Percentiles rank a stretch among this genome's conserved stretches.
These are phyloP conservation scores for Pseudomonodictys pantanalensis DNA, from an alignment of 495 filamentous ascomycete species.

Conservation along the genomic window DNA sequence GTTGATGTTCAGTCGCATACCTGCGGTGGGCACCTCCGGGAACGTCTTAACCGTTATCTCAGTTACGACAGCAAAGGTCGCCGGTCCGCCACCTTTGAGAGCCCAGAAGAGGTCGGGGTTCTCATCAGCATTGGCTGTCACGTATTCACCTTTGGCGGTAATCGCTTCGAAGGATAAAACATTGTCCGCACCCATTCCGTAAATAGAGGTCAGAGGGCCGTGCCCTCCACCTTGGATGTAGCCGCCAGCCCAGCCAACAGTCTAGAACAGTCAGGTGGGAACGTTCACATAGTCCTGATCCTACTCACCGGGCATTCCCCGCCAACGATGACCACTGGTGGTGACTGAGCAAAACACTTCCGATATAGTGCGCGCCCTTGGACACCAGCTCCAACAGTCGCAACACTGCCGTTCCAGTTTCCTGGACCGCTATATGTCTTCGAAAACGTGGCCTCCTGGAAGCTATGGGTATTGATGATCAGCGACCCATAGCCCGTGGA, in stretches of 20 bases:
- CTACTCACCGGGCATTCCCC: conserved; percentile 28
- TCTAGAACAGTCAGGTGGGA: conserved; percentile 1
- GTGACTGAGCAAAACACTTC: conserved; percentile 10
- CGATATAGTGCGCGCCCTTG: conserved; percentile 46
- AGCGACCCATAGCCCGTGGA: conserved; percentile 24
- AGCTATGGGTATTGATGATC: conserved; percentile 32
- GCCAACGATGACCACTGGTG: conserved; percentile 27
- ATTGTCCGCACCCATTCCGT: conserved; percentile 31
- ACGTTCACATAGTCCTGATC: background rate
- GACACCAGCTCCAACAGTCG: conserved; percentile 51
- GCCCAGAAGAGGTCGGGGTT: conserved; percentile 33
- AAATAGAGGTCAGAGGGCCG: conserved; percentile 21
- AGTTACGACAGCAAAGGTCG: conserved; percentile 26
- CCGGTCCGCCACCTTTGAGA: conserved; percentile 27
- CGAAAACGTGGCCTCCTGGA: conserved; percentile 34
- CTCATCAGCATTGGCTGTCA: conserved; percentile 22
- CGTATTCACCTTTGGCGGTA: conserved; percentile 26
- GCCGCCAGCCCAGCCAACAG: conserved; percentile 24
- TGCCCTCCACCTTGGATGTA: conserved; percentile 32
- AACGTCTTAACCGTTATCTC: conserved; percentile 49
- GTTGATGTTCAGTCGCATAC: conserved; percentile 46
- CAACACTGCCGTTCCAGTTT: conserved; percentile 47
- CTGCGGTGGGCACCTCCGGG: conserved; percentile 43
- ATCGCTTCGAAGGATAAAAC: conserved; percentile 29
- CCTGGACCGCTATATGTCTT: conserved; percentile 37